A percentile compares a stretch with the other conserved stretches of the same genome.
Evolutionary conservation across 768 basidiomycete species (phyloP).

Genomic region (Cyclocybe cylindracea): DNA sequence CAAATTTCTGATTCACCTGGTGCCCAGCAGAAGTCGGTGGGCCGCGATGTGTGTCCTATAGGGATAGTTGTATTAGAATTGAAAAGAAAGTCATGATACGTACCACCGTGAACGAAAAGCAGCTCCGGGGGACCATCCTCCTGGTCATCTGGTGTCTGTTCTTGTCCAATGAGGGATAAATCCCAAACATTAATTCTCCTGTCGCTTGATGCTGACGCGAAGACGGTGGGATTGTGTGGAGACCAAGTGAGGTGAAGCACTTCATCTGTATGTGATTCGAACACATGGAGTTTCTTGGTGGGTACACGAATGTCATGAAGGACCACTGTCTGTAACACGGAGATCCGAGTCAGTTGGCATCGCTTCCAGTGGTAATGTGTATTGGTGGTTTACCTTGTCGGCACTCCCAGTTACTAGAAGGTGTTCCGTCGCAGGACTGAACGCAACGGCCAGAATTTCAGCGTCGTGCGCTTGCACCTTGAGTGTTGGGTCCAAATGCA

Average conservation of each 20-base stretch:
- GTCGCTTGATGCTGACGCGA: slow-evolving; percentile 94
- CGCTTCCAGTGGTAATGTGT: neutral
- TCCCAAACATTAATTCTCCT: slow-evolving; percentile 96
- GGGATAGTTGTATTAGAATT: slow-evolving; percentile 1
- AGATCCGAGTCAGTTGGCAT: neutral
- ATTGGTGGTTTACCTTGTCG: slow-evolving; percentile 71
- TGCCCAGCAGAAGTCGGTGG: slow-evolving; percentile 97
- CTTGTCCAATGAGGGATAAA: slow-evolving; percentile 84
- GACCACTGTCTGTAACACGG: slow-evolving; percentile 64
- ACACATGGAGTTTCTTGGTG: slow-evolving; percentile 81
- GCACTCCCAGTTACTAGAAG: slow-evolving; percentile 90
- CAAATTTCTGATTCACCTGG: slow-evolving; percentile 79
- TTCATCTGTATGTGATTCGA: slow-evolving; percentile 93
- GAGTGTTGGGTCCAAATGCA: slow-evolving; percentile 63
- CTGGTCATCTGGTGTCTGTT: slow-evolving; percentile 97
- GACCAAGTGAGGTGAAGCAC: slow-evolving; percentile 96
- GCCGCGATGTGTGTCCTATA: slow-evolving; percentile 84
- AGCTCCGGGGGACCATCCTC: slow-evolving; percentile 98
- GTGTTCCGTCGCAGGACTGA: slow-evolving; percentile 79
- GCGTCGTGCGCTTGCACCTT: slow-evolving; percentile 86
- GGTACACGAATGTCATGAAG: slow-evolving; percentile 84
- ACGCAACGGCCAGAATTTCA: slow-evolving; percentile 90
- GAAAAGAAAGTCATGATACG: slow-evolving; percentile 21
- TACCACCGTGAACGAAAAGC: slow-evolving; percentile 93
- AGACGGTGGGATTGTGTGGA: slow-evolving; percentile 87